Percentiles rank a stretch among this genome's conserved stretches.
These are phyloP conservation scores for Daldinia sp. DNA, from an alignment of 2,329 filamentous ascomycete genomes.

Conservation along the genomic window DNA sequence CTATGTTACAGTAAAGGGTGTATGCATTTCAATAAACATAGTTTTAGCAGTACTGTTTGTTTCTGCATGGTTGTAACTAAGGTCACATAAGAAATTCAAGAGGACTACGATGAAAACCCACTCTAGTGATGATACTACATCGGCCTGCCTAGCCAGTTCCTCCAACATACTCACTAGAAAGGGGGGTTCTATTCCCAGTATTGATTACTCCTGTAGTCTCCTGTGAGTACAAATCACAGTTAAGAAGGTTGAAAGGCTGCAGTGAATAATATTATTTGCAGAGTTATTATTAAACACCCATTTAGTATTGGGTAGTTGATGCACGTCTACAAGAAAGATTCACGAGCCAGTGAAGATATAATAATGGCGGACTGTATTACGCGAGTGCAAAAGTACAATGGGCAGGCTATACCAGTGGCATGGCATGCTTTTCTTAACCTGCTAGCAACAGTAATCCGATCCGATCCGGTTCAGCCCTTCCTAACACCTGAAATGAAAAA, in stretches of 20 bases:
- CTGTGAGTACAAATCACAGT: neutral
- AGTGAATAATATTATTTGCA: neutral
- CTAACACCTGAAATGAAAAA: neutral
- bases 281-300: neutral
- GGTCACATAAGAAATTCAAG: neutral
- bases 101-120: neutral
- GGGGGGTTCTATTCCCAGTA: neutral
- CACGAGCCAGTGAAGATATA: neutral
- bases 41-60: neutral
- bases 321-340: neutral
- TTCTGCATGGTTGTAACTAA: neutral
- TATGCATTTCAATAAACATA: constrained; percentile 2
- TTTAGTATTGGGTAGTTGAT: neutral
- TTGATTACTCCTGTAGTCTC: neutral
- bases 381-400: neutral
- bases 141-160: neutral
- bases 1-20: constrained; percentile 79
- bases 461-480: neutral
- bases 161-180: neutral
- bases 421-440: neutral
- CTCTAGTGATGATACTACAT: neutral
- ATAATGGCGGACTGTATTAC: neutral
- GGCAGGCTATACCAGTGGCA: neutral
- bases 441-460: neutral
- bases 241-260: neutral